Evolutionary conservation across 768 basidiomycete genomes (phyloP).

Genomic region (Pleurotus citrinopileatus): DNA sequence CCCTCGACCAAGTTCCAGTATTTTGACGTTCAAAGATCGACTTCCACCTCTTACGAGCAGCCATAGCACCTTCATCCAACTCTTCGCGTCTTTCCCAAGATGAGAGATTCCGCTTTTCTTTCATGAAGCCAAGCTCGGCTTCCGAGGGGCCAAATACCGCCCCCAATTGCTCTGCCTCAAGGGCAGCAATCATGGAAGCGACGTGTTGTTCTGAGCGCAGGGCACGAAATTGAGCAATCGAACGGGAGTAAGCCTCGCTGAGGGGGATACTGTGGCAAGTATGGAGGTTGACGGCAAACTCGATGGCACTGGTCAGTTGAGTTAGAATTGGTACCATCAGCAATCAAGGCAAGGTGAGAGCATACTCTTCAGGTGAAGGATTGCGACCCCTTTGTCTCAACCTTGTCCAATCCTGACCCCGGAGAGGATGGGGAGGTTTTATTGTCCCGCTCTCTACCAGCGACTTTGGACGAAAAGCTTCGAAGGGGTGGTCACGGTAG

Average conservation of each 20-base stretch:
- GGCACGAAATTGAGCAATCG: conserved; percentile 84
- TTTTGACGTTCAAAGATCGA: conserved; percentile 50
- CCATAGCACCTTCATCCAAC: conserved; percentile 55
- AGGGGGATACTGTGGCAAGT: conserved; percentile 59
- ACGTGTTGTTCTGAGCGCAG: conserved; percentile 84
- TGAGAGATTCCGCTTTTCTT: conserved; percentile 59
- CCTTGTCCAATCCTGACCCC: conserved; percentile 69
- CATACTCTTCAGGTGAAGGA: conserved; percentile 90
- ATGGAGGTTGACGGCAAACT: conserved; percentile 79
- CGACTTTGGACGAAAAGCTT: conserved; percentile 79
- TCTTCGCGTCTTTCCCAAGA: conserved; percentile 57
- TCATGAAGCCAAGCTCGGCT: conserved; percentile 56
- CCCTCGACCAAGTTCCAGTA: conserved; percentile 66
- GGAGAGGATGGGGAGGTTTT: conserved; percentile 51
- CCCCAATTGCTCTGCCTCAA: conserved; percentile 80
- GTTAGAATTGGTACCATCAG: conserved; percentile 9
- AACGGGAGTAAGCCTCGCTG: conserved; percentile 74
- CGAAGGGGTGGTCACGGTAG: conserved; percentile 95
- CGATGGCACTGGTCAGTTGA: conserved; percentile 59
- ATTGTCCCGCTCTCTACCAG: conserved; percentile 70
- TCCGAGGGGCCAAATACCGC: conserved; percentile 58
- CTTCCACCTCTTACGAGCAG: conserved; percentile 77
- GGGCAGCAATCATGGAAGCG: conserved; percentile 67
- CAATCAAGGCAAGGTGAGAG: conserved; percentile 12
- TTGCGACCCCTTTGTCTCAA: conserved; percentile 79